A percentile compares a stretch with the other conserved stretches of the same genome.
phyloP scores from a whole-genome alignment of 495 filamentous ascomycete species.

The Glutinoglossum americanum region DNA sequence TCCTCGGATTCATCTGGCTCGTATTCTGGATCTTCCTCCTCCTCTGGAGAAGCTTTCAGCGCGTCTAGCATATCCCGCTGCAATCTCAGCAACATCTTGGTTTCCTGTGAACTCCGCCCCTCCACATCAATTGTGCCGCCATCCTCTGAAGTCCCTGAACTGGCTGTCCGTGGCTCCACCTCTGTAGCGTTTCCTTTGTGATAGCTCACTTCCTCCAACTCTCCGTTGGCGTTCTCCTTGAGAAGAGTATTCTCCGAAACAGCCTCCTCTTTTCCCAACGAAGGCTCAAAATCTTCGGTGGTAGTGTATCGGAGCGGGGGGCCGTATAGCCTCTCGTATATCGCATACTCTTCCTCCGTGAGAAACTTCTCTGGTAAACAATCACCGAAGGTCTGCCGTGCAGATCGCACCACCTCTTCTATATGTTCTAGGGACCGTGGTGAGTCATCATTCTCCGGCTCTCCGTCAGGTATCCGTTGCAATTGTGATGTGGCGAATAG shows the following conservation, averaged over 20 bases:
- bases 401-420: conserved; percentile 43
- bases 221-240: conserved; percentile 9
- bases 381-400: conserved; percentile 56
- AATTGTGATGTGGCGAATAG: background rate
- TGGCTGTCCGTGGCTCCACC: background rate
- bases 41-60: background rate
- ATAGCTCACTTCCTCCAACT: conserved; percentile 15
- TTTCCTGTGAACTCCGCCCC: conserved; percentile 27
- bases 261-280: conserved; percentile 4
- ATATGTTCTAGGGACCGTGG: conserved; percentile 9
- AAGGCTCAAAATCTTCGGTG: conserved; percentile 5
- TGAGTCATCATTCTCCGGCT: background rate
- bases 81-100: conserved; percentile 25
- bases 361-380: conserved; percentile 54
- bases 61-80: conserved; percentile 27
- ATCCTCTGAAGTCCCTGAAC: background rate
- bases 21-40: conserved; percentile 8
- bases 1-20: conserved; percentile 28
- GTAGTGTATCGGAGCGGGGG: conserved; percentile 31
- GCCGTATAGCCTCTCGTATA: conserved; percentile 73
- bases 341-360: conserved; percentile 39
- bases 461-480: background rate
- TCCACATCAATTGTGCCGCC: conserved; percentile 11
- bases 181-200: background rate
- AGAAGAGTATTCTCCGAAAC: background rate